Evolutionary conservation across 1,284 basidiomycete species (phyloP), one percentile per base, ranked within the genome.

Genomic region (Cryptococcus neoformans): DNA sequence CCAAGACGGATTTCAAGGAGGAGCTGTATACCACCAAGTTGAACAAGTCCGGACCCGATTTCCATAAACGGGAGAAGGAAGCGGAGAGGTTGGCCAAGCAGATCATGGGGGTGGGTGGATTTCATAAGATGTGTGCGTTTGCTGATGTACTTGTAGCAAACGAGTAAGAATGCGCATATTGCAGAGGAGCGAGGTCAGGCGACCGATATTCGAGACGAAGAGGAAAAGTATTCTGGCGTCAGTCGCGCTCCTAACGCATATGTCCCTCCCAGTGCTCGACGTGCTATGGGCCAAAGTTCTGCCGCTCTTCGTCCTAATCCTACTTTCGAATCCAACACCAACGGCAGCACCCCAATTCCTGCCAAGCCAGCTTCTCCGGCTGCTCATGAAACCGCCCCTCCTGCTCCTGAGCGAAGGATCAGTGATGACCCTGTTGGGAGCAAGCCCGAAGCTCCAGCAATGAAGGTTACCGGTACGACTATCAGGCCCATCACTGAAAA

Each of bases 221-320:
- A 98, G 79, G 93, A 97, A 80, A 94, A 92, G 90, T 92, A 68
- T 65, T 90, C 91, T 59, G 92, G 92, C 39, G 95, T 99, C 42
- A 87, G 90, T 49, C 88, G 95, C 57, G 83, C 86, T 48, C 83
- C 87, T 17, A 89, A 89, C 68, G 94, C 95, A 35, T 98, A 99
- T 71, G 85, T 98, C 42, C 94, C 95, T 45, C 92, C 93, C 10
- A 90, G 87, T 56, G 90, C 91, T 36, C 84, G 83, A 21, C 73
- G 88, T 61, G 71, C 73, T 3, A 68, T 69, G 5, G 64, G 57
- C 11, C 44, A 51, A 14, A 53, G 49, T 7, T 49, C 40, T 38
- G 34, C 51, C 40, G 52, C 54, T 36, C 61, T 62, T 46, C 54
- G 51, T 7, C 54, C 40, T 5, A 45, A 46, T 38, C 40, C 55